phyloP scores from a whole-genome alignment of 2,329 filamentous ascomycete species.

The Delphinella strobiligena region DNA sequence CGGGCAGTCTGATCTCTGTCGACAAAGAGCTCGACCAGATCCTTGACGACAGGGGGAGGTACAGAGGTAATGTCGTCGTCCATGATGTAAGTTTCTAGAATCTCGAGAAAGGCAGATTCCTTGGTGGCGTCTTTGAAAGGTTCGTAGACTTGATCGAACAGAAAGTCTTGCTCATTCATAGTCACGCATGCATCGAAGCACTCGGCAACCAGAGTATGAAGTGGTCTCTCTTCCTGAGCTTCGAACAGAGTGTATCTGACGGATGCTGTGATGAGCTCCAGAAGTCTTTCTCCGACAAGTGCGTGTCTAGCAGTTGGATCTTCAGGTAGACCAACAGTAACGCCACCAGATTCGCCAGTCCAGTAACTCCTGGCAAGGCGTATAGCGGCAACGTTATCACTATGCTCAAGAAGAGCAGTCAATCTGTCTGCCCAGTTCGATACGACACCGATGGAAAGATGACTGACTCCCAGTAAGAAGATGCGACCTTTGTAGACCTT shows the following conservation, averaged over 20 bases:
- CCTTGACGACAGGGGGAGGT: conserved; percentile 75
- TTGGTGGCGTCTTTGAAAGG: conserved; percentile 70
- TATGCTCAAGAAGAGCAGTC: conserved; percentile 87
- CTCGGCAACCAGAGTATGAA: conserved; percentile 37
- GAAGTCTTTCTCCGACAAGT: conserved; percentile 75
- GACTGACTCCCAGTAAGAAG: conserved; percentile 88
- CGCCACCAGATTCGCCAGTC: conserved; percentile 77
- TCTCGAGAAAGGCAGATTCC: conserved; percentile 71
- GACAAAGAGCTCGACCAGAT: conserved; percentile 72
- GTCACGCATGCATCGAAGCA: conserved; percentile 75
- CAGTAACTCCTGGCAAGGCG: conserved; percentile 86
- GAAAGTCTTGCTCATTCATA: conserved; percentile 66
- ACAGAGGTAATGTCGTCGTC: conserved; percentile 62
- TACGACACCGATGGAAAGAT: conserved; percentile 77
- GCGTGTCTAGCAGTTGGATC: conserved; percentile 62
- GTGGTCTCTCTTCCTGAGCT: conserved; percentile 43
- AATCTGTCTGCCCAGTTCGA: conserved; percentile 97
- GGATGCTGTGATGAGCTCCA: conserved; percentile 89
- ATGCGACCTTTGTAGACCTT: conserved; percentile 87
- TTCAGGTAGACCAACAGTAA: conserved; percentile 87
- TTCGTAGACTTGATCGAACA: conserved; percentile 85
- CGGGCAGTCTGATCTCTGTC: conserved; percentile 60
- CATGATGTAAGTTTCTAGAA: conserved; percentile 77
- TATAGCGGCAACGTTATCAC: conserved; percentile 91
- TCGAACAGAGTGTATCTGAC: conserved; percentile 71